phyloP scores from a whole-genome alignment of 306 rosid species.

The Prinsepia uniflora region DNA sequence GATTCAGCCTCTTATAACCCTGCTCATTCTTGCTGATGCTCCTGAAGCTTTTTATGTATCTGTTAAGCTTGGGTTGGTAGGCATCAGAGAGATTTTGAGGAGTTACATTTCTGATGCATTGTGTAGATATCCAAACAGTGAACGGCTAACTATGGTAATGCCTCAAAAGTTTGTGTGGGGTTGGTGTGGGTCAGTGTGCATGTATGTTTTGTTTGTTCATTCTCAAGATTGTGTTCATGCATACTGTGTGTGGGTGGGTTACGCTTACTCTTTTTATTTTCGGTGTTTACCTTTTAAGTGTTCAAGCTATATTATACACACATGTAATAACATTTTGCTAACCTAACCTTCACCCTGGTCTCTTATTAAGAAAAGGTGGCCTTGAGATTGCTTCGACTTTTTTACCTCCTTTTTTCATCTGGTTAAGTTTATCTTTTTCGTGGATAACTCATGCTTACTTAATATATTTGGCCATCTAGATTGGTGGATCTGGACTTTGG shows the following conservation, averaged over 20 bases:
- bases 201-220: not conserved
- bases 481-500: not conserved
- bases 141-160: slow-evolving; percentile 73
- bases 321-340: not conserved
- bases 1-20: slow-evolving; percentile 84
- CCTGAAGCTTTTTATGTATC: slow-evolving; percentile 91
- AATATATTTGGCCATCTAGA: not conserved
- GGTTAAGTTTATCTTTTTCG: not conserved
- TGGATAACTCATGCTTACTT: not conserved
- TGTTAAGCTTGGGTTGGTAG: slow-evolving; percentile 91
- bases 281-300: not conserved
- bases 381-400: not conserved
- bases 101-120: slow-evolving; percentile 75
- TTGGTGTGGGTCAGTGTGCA: slow-evolving; percentile 5
- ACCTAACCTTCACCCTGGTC: not conserved
- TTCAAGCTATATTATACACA: not conserved
- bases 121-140: slow-evolving; percentile 74
- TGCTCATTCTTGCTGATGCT: slow-evolving; percentile 81
- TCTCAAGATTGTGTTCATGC: not conserved
- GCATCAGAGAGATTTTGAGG: slow-evolving; percentile 90
- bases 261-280: not conserved
- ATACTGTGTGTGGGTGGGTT: not conserved
- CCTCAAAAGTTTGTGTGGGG: slow-evolving; percentile 1
- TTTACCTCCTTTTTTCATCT: not conserved
- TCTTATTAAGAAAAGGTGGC: not conserved